Evolutionary conservation across 768 basidiomycete genomes (phyloP).

Genomic region (Xerocomus potaroensis): DNA sequence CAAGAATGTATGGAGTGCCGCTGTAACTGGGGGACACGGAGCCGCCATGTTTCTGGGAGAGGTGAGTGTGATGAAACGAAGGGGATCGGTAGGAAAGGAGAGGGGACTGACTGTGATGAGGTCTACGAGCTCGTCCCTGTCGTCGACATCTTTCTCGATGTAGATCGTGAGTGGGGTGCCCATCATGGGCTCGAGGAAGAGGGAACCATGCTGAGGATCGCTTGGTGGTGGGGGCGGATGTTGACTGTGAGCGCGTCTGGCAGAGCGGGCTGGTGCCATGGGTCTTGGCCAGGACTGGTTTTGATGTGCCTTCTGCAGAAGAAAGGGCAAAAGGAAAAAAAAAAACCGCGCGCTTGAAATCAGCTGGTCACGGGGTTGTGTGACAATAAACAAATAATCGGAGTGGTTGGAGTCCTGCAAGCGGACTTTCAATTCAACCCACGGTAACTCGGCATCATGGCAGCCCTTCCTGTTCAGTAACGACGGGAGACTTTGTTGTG

Average conservation of each 20-base stretch:
- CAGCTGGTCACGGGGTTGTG: constrained; percentile 16
- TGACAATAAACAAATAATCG: constrained; percentile 4
- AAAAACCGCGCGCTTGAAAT: constrained; percentile 12
- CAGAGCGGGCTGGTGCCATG: constrained; percentile 77
- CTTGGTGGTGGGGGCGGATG: constrained; percentile 25
- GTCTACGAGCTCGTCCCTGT: constrained; percentile 59
- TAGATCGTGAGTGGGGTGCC: constrained; percentile 72
- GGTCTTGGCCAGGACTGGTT: constrained; percentile 46
- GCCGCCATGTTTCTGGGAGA: constrained; percentile 70
- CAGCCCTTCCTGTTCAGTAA: too few species aligned
- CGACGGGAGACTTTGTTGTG: constrained; percentile 14
- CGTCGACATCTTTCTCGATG: constrained; percentile 75
- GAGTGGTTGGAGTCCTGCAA: constrained; percentile 29
- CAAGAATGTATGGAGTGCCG: constrained; percentile 74
- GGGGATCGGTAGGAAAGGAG: constrained; percentile 2
- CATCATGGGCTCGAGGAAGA: constrained; percentile 82
- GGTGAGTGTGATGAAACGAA: constrained; percentile 4
- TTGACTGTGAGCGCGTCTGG: constrained; percentile 44
- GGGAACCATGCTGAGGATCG: constrained; percentile 36
- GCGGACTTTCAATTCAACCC: constrained; percentile 16
- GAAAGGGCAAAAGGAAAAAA: constrained; percentile 17
- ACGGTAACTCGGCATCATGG: constrained; percentile 8
- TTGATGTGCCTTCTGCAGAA: constrained; percentile 20
- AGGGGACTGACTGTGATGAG: constrained; percentile 57
- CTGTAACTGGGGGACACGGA: constrained; percentile 71